Conservation (phyloP, 2,329 filamentous ascomycete genomes). For the Byssochlamys sp. region DNA sequence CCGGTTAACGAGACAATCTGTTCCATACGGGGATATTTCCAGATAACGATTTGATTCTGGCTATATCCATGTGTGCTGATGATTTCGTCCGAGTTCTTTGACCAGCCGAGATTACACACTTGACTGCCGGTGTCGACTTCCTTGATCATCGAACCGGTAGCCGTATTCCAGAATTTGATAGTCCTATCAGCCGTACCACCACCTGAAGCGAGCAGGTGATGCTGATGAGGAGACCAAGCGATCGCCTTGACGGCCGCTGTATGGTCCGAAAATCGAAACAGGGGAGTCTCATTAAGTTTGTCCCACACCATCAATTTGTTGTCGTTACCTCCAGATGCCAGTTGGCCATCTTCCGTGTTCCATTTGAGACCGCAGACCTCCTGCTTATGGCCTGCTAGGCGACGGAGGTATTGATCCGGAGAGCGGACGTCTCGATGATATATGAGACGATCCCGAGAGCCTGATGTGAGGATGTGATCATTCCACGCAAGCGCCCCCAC, state of each 20-base stretch:
- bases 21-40: conserved; percentile 98
- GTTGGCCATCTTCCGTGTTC: conserved; percentile 91
- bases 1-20: conserved; percentile 91
- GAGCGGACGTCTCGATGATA: conserved; percentile 92
- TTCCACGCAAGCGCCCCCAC: conserved; percentile 97
- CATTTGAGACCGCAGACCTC: conserved; percentile 94
- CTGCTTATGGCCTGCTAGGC: conserved; percentile 89
- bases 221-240: conserved; percentile 93
- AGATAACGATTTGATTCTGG: conserved; percentile 97
- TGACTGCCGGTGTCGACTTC: conserved; percentile 95
- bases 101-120: conserved; percentile 97
- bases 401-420: conserved; percentile 79
- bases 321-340: conserved; percentile 93
- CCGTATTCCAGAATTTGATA: conserved; percentile 96
- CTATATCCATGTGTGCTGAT: conserved; percentile 95
- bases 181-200: conserved; percentile 90
- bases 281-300: conserved; percentile 79
- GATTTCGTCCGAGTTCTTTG: conserved; percentile 93
- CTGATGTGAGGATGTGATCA: conserved; percentile 90
- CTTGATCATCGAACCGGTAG: conserved; percentile 68
- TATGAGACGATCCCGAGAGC: conserved; percentile 83
- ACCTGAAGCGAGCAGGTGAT: conserved; percentile 84
- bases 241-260: conserved; percentile 95
- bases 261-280: conserved; percentile 91
- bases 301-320: conserved; percentile 99